Evolutionary conservation across 768 basidiomycete species (phyloP), one percentile per base, ranked within the genome.

Genomic region (Cubamyces lactineus): DNA sequence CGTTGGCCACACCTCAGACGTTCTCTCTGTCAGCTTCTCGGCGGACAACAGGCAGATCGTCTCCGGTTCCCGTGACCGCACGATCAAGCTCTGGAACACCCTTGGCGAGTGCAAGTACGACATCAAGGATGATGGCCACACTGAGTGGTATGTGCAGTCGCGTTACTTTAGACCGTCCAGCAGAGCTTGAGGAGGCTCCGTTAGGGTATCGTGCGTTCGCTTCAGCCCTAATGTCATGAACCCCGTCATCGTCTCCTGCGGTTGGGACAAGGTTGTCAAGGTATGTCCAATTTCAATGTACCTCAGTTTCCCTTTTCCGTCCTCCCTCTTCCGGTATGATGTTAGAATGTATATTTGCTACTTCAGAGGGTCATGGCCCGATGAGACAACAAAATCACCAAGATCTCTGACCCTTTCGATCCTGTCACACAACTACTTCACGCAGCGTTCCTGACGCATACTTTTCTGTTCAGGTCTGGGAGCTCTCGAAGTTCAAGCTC

Each of bases 211-310:
- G 43, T 98, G 96, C 77, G 97, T 99, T 45, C 91, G 96, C 76
- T 99, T 99, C 84, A 96, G 94, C 80, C 97, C 97, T 56, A 98
- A 98, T 76, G 88, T 96, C 68, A 71, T 87, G 80, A 98, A 96
- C 84, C 95, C 97, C 60, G 96, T 98, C 73, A 98, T 98, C 72
- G 97, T 99, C 61, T 98, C 97, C 63, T 91, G 89, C 72, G 97
- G 97, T 71, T 99, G 97, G 97, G 97, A 99, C 84, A 98, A 98
- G 84, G 94, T 98, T 65, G 97, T 99, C 76, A 99, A 99, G 88
- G 97, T 96, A 68, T 79, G 87, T 73, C 15, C 54, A 42, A 16
- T 47, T 17, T 52, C 21, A 17, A 26, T 48, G 30, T 3, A 1
- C 26, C 19, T 19, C 9, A 38, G 58, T 4, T 41, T 3, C 24